These are phyloP conservation scores for Monilinia aucupariae DNA, from an alignment of 2,329 filamentous ascomycete species.

Conservation along the genomic window DNA sequence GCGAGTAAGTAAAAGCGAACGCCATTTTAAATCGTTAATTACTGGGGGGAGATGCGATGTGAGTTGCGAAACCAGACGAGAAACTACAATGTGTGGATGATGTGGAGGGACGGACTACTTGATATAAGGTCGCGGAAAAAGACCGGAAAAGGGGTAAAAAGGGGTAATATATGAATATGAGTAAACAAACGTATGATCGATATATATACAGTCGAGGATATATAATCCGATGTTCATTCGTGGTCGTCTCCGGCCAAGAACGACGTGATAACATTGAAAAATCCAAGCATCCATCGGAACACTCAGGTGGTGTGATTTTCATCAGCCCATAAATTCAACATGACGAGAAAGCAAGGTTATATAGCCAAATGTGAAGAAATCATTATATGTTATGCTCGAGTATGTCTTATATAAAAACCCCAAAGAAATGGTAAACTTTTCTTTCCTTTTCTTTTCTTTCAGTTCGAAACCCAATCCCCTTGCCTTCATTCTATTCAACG, in stretches of 20 bases:
- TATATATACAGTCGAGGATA: too few species aligned
- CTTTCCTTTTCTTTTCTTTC: too few species aligned
- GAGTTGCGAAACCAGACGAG: not conserved
- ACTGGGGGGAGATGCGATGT: not conserved
- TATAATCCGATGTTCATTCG: not conserved
- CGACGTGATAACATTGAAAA: not conserved
- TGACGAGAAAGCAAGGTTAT: too few species aligned
- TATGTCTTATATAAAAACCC: too few species aligned
- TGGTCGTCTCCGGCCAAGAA: not conserved
- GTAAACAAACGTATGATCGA: not conserved
- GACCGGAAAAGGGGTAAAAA: too few species aligned
- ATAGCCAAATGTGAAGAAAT: too few species aligned
- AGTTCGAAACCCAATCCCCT: not conserved
- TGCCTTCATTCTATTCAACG: not conserved
- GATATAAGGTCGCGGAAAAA: too few species aligned
- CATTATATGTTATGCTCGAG: too few species aligned
- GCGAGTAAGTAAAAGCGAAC: not conserved
- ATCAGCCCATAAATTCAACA: not conserved
- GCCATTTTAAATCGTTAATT: not conserved
- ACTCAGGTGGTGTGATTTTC: too few species aligned
- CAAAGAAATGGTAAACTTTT: too few species aligned
- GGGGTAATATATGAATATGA: not conserved
- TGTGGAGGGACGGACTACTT: too few species aligned
- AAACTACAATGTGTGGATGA: not conserved
- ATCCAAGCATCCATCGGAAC: too few species aligned